Percentiles rank a stretch among this genome's conserved stretches.
Evolutionary conservation across 805 yeast species (phyloP).

Genomic region (Sugiyamaella floridensis): DNA sequence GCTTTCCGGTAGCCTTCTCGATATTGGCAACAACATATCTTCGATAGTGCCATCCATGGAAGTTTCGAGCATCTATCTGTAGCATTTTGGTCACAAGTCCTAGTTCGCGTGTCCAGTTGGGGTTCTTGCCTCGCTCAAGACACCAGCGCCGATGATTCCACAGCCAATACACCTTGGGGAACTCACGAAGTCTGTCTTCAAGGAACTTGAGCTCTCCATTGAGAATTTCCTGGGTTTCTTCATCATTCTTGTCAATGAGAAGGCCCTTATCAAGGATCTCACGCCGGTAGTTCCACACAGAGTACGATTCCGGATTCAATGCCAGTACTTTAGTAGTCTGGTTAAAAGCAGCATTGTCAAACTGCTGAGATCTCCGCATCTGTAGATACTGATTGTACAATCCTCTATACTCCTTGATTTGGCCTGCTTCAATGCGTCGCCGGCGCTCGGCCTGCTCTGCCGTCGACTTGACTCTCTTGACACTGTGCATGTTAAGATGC

Average conservation of each 20-base stretch:
- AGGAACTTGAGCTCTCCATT: conserved; percentile 57
- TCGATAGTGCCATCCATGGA: conserved; percentile 94
- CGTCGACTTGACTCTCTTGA: conserved; percentile 51
- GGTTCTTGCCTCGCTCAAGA: conserved; percentile 43
- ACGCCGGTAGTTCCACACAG: conserved; percentile 85
- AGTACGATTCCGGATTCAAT: conserved; percentile 79
- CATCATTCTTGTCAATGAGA: conserved; percentile 20
- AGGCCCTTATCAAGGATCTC: conserved; percentile 46
- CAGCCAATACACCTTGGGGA: conserved; percentile 93
- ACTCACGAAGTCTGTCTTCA: conserved; percentile 49
- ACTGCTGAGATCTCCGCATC: conserved; percentile 27
- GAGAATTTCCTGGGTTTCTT: conserved; percentile 32
- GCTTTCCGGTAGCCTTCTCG: conserved; percentile 25
- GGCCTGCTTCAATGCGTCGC: conserved; percentile 49
- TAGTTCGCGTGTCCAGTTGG: conserved; percentile 69
- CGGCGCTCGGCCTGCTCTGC: conserved; percentile 50
- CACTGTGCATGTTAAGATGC: conserved; percentile 50
- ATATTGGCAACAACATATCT: conserved; percentile 49
- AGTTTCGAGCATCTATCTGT: conserved; percentile 72
- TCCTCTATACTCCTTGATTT: conserved; percentile 48
- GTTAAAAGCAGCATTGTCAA: conserved; percentile 38
- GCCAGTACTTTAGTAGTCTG: conserved; percentile 52
- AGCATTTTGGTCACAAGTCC: conserved; percentile 61
- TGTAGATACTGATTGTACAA: conserved; percentile 22
- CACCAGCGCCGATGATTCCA: conserved; percentile 94